Evolutionary conservation across 2,329 filamentous ascomycete genomes (phyloP).

Genomic region (Tolypocladium endophyticum): DNA sequence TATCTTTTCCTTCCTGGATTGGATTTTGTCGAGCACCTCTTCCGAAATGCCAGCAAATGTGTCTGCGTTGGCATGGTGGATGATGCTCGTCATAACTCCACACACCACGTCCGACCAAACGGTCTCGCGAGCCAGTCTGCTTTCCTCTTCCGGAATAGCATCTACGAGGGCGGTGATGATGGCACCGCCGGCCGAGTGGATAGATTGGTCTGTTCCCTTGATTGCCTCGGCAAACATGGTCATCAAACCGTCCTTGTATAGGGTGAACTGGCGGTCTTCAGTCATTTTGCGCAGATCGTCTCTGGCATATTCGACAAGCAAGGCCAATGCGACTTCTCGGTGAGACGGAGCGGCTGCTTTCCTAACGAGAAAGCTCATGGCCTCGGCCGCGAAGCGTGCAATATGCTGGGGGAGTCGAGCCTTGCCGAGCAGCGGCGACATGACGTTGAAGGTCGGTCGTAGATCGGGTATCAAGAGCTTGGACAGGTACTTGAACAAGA

Average conservation of each 20-base stretch:
- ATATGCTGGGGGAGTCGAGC: slow-evolving; percentile 76
- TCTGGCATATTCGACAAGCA: slow-evolving; percentile 63
- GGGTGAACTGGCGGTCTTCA: slow-evolving; percentile 46
- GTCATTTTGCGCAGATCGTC: slow-evolving; percentile 49
- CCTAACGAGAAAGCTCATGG: slow-evolving; percentile 84
- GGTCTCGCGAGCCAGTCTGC: slow-evolving; percentile 32
- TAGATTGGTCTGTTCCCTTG: slow-evolving; percentile 47
- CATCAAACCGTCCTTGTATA: slow-evolving; percentile 85
- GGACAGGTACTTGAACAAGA: slow-evolving; percentile 94
- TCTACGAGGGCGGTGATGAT: slow-evolving; percentile 42
- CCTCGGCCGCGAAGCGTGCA: slow-evolving; percentile 85
- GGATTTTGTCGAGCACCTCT: slow-evolving; percentile 43
- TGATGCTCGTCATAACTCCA: slow-evolving; percentile 68
- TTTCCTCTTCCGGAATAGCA: slow-evolving; percentile 39
- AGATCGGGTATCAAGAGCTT: slow-evolving; percentile 78
- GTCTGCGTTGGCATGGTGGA: slow-evolving; percentile 69
- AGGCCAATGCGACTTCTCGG: slow-evolving; percentile 59
- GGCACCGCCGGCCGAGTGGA: slow-evolving; percentile 49
- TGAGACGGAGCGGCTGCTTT: slow-evolving; percentile 75
- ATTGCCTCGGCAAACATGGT: slow-evolving; percentile 79
- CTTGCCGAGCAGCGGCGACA: slow-evolving; percentile 77
- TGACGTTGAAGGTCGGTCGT: slow-evolving; percentile 70
- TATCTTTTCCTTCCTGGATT: slow-evolving; percentile 23
- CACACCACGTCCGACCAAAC: slow-evolving; percentile 56
- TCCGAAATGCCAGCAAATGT: slow-evolving; percentile 62